Conservation (phyloP, 2,329 filamentous ascomycete genomes). For the Neoscytalidium dimidiatum region DNA sequence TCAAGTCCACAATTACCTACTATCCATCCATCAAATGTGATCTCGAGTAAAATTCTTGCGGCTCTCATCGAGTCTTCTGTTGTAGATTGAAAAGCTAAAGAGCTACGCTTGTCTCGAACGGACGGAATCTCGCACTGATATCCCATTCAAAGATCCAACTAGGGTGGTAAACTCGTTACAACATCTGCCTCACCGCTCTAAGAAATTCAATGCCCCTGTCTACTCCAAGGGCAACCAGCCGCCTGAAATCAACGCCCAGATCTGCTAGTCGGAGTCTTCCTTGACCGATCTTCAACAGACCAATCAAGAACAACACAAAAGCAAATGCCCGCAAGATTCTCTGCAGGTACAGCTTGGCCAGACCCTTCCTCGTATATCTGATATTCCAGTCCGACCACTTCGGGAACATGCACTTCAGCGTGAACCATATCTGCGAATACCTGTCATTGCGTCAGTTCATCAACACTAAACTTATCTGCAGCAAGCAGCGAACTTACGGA, state of each 20-base stretch:
- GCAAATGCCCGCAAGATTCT: neutral
- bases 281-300: neutral
- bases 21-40: neutral
- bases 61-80: too few relatives aligned
- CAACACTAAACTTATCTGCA: neutral
- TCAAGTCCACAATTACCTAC: neutral
- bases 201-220: neutral
- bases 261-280: neutral
- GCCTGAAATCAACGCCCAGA: neutral
- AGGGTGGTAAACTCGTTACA: too few relatives aligned
- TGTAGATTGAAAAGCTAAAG: too few relatives aligned
- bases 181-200: neutral
- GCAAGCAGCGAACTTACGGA: conserved; percentile 31
- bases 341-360: conserved; percentile 30
- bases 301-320: neutral
- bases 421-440: conserved; percentile 55
- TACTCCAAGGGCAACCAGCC: neutral
- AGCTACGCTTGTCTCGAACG: too few relatives aligned
- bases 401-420: conserved; percentile 53
- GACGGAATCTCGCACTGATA: too few relatives aligned
- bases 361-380: conserved; percentile 52
- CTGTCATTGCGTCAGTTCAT: conserved; percentile 31
- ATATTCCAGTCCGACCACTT: conserved; percentile 58
- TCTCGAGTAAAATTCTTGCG: too few relatives aligned
- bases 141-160: too few relatives aligned